Base-by-base conservation (phyloP, 164 flowering plant genomes). In the Magnolia kwangsiensis region DNA sequence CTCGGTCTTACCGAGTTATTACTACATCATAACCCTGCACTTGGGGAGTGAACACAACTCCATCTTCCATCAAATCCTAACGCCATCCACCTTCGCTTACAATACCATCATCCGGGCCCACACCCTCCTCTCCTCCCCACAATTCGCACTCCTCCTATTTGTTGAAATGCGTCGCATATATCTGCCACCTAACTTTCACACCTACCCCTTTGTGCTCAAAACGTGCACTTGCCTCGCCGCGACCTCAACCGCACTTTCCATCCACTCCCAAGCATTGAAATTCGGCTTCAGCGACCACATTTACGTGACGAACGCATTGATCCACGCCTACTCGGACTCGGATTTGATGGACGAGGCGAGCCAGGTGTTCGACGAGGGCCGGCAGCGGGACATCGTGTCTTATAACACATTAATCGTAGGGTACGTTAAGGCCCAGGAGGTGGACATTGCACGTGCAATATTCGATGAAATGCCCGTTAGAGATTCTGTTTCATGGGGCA, bases 1-100 rank as follows among this genome's bases (percentile, higher is more conserved):
- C n/a, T n/a, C n/a, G n/a, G n/a, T n/a, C n/a, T n/a, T n/a, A n/a
- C n/a, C n/a, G n/a, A n/a, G n/a, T n/a, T n/a, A n/a, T n/a, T n/a
- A n/a, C n/a, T n/a, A n/a, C n/a, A n/a, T n/a, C n/a, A n/a, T n/a
- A n/a, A n/a, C n/a, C n/a, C n/a, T n/a, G n/a, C n/a, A n/a, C n/a
- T n/a, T n/a, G n/a, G n/a, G n/a, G n/a, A n/a, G n/a, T n/a, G n/a
- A n/a, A n/a, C n/a, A n/a, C n/a, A n/a, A n/a, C 67, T 78, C 81
- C 4, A 10, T 91, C 31, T 91, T 92, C 83, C 75, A 77, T 72
- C 85, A 73, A 71, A 89, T 89, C 64, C 83, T 78, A 49, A 74
- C 55, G 77, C 94, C 92, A 14, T 78, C 93, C 1, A 83, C 92
- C 37, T 93, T 93, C 79, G 81, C 78, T 67, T 91, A 77, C 86